phyloP scores from a whole-genome alignment of 2,329 filamentous ascomycete species.

The Neonectria ditissima region DNA sequence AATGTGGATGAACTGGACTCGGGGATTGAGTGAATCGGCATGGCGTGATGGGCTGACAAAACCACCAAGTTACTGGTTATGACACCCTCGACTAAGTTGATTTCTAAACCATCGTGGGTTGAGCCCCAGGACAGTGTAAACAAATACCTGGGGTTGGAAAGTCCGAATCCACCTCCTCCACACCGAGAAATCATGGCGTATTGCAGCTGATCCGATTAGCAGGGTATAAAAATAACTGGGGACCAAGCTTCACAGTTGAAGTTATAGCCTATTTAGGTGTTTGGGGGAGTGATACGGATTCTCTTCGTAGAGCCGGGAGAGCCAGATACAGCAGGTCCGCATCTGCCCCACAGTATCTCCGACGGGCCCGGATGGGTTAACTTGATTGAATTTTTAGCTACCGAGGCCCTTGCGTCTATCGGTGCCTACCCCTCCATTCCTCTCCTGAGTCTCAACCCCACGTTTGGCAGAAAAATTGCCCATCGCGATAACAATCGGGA shows the following conservation, averaged over 20 bases:
- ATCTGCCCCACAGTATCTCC: neutral
- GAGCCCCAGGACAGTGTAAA: slow-evolving; percentile 1
- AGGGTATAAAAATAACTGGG: neutral
- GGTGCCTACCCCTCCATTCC: slow-evolving; percentile 19
- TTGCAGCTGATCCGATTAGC: neutral
- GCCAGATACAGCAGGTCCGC: slow-evolving; percentile 26
- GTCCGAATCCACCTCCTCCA: slow-evolving; percentile 15
- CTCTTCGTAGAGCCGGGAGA: slow-evolving; percentile 6
- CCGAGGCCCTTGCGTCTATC: slow-evolving; percentile 17
- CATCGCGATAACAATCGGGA: neutral
- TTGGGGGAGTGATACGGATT: neutral
- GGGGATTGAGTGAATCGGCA: slow-evolving; percentile 1
- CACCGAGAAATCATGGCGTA: slow-evolving; percentile 10
- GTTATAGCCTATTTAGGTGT: neutral
- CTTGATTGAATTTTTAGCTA: slow-evolving; percentile 2
- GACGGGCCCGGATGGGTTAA: neutral
- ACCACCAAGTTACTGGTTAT: neutral
- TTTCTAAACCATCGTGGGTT: neutral
- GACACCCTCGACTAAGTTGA: neutral
- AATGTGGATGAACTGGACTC: neutral
- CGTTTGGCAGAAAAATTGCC: slow-evolving; percentile 19
- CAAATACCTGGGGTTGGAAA: slow-evolving; percentile 3
- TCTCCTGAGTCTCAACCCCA: slow-evolving; percentile 22
- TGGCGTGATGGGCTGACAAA: slow-evolving; percentile 20
- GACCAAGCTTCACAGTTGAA: neutral